Percentiles rank a stretch among this genome's conserved stretches.
These are phyloP conservation scores for Rhodamnia argentea DNA, from an alignment of 345 rosid species.

Conservation along the genomic window DNA sequence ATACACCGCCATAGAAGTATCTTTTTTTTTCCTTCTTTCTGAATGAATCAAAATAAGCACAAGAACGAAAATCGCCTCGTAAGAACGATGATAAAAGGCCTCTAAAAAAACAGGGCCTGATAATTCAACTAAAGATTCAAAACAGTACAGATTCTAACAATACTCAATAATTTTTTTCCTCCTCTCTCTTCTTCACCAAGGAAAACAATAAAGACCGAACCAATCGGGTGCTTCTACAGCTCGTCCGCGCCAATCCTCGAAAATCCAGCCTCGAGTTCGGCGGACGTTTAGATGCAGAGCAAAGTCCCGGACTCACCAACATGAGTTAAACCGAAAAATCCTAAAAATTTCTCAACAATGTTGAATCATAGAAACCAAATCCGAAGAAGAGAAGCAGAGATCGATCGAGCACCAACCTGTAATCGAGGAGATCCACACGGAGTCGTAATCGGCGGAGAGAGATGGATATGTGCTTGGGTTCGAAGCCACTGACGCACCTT, in stretches of 20 bases:
- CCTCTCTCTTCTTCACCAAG: background rate
- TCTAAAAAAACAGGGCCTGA: slow-evolving; percentile 5
- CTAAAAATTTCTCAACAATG: no score
- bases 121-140: slow-evolving; percentile 1
- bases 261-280: background rate
- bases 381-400: no score
- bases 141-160: background rate
- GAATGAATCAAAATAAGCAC: background rate
- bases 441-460: no score
- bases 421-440: no score
- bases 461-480: no score
- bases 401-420: no score
- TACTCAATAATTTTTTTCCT: background rate
- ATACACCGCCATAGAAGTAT: slow-evolving; percentile 73
- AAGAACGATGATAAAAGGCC: background rate
- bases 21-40: slow-evolving; percentile 6
- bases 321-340: no score
- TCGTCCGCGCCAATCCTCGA: background rate
- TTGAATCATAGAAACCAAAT: no score
- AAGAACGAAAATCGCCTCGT: slow-evolving; percentile 4
- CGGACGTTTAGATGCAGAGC: no score
- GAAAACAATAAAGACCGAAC: background rate
- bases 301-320: no score
- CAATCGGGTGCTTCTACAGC: background rate
- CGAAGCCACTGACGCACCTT: no score